Conservation (phyloP, 2,329 filamentous ascomycete genomes). For the Aureobasidium mangrovei region DNA sequence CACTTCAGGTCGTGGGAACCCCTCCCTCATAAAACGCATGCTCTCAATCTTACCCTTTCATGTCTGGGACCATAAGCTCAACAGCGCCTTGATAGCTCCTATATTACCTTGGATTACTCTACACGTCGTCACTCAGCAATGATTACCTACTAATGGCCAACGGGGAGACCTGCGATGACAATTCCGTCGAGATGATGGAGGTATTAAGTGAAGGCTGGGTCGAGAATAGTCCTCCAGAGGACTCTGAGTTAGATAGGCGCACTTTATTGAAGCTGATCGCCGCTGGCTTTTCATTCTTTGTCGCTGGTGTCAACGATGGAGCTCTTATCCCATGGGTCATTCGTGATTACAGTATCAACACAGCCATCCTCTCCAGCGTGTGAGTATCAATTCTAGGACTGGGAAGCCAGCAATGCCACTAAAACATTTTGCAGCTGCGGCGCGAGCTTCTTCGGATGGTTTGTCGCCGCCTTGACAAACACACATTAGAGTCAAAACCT, state of each 20-base stretch:
- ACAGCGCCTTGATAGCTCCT: too few relatives aligned
- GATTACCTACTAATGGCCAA: too few relatives aligned
- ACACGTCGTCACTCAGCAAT: too few relatives aligned
- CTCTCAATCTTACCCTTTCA: too few relatives aligned
- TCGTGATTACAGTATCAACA: conserved; percentile 46
- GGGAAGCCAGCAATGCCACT: neutral
- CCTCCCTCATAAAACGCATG: too few relatives aligned
- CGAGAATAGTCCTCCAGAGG: too few relatives aligned
- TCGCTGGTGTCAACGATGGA: conserved; percentile 57
- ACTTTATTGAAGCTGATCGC: conserved; percentile 1
- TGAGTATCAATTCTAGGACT: conserved; percentile 23
- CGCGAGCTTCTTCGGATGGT: conserved; percentile 52
- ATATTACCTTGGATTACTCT: too few relatives aligned
- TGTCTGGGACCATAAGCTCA: too few relatives aligned
- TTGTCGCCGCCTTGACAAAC: conserved; percentile 50
- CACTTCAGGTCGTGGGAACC: too few relatives aligned
- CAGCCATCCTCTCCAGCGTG: conserved; percentile 36
- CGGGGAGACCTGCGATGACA: too few relatives aligned
- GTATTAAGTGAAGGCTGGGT: too few relatives aligned
- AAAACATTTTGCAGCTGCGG: conserved; percentile 36
- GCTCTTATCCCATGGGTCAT: conserved; percentile 56
- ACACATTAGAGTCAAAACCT: conserved; percentile 45
- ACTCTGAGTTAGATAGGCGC: neutral
- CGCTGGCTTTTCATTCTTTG: conserved; percentile 55
- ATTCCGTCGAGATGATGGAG: too few relatives aligned